phyloP scores from a whole-genome alignment of 2,329 filamentous ascomycete genomes.

The Ceratocystis ficicola region DNA sequence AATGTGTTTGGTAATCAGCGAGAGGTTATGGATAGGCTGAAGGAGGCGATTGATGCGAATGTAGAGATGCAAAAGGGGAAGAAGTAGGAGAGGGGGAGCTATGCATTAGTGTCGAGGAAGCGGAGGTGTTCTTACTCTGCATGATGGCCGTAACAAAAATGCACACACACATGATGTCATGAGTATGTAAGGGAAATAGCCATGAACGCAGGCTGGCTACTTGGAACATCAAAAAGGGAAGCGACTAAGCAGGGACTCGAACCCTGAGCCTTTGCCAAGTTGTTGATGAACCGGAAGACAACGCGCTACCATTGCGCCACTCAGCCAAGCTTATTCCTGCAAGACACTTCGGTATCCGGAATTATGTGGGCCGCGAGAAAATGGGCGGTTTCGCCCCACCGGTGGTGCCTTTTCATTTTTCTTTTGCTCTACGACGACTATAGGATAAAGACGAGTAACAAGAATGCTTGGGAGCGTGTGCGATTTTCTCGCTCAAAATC shows the following conservation, averaged over 20 bases:
- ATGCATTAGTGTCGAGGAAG: constrained; percentile 20
- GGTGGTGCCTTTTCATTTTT: too few relatives aligned
- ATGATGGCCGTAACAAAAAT: neutral
- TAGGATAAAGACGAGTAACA: too few relatives aligned
- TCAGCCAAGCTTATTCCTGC: constrained; percentile 17
- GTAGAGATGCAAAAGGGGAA: constrained; percentile 41
- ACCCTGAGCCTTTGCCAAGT: constrained; percentile 23
- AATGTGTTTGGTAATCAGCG: constrained; percentile 48
- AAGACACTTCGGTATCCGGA: neutral
- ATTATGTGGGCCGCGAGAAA: neutral
- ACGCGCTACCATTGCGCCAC: constrained; percentile 23
- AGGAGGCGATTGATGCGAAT: constrained; percentile 48
- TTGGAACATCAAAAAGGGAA: neutral
- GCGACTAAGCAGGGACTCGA: constrained; percentile 23
- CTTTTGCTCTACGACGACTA: too few relatives aligned
- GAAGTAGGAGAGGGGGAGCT: constrained; percentile 29
- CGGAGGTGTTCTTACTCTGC: neutral
- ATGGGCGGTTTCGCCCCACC: neutral
- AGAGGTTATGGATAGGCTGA: constrained; percentile 47
- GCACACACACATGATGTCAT: neutral
- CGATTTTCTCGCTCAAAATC: too few relatives aligned
- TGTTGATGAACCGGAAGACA: constrained; percentile 22
- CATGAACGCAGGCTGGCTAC: neutral
- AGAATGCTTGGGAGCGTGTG: too few relatives aligned
- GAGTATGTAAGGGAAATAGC: neutral